These are phyloP conservation scores for Cruciata laevipes DNA, from an alignment of 257 asterid species.

Conservation along the genomic window DNA sequence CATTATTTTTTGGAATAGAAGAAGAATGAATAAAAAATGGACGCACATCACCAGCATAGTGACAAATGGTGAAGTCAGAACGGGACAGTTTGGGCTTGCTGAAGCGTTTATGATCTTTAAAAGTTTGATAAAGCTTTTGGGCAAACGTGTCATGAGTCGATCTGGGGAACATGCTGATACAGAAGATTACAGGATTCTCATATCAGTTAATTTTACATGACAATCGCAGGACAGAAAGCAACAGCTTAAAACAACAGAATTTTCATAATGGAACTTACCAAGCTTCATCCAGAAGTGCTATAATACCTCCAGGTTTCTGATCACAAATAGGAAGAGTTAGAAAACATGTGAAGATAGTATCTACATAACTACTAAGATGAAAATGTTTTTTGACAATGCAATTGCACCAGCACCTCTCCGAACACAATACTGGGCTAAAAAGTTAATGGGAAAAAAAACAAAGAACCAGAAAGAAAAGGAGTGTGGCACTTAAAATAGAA, in stretches of 20 bases:
- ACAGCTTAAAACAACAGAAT: background rate
- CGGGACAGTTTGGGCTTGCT: conserved; percentile 95
- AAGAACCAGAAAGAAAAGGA: background rate
- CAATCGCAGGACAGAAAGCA: conserved; percentile 4
- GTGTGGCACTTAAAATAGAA: background rate
- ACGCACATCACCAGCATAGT: conserved; percentile 98
- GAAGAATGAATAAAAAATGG: conserved; percentile 8
- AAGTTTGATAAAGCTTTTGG: conserved; percentile 88
- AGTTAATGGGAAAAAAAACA: background rate
- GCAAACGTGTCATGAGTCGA: conserved; percentile 97
- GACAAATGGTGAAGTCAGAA: conserved; percentile 87
- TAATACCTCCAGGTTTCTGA: conserved; percentile 98
- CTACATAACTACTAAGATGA: background rate
- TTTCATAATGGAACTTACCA: conserved; percentile 44
- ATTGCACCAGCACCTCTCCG: conserved; percentile 2
- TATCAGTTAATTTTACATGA: conserved; percentile 14
- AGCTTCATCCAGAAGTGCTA: conserved; percentile 98
- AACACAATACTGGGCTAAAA: background rate
- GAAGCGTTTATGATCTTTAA: conserved; percentile 78
- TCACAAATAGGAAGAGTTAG: conserved; percentile 13
- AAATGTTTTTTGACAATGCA: background rate
- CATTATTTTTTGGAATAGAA: background rate
- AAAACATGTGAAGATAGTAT: background rate
- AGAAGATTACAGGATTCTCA: conserved; percentile 12
- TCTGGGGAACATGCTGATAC: conserved; percentile 89